phyloP scores from a whole-genome alignment of 768 basidiomycete genomes.

The Crepidotus variabilis region DNA sequence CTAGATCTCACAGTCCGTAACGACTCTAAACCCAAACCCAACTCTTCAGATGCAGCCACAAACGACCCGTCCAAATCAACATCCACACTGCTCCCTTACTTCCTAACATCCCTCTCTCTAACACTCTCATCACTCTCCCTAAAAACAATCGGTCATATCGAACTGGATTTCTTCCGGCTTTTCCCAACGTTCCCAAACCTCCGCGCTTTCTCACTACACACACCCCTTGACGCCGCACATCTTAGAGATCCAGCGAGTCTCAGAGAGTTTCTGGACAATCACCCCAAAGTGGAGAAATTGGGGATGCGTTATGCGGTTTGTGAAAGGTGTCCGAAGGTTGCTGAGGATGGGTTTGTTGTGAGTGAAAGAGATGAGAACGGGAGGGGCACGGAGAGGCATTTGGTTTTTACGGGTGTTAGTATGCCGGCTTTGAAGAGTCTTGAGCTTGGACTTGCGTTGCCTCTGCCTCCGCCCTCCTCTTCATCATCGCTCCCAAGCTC shows the following conservation, averaged over 20 bases:
- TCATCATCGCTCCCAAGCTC: not conserved
- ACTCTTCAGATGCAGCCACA: too few species aligned
- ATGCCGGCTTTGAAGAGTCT: conserved; percentile 14
- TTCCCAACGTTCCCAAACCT: too few species aligned
- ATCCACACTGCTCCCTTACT: too few species aligned
- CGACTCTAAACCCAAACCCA: conserved; percentile 18
- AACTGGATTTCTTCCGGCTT: too few species aligned
- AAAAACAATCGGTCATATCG: too few species aligned
- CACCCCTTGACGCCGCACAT: conserved; percentile 21
- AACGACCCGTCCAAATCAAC: conserved; percentile 14
- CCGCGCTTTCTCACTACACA: not conserved
- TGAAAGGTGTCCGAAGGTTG: conserved; percentile 9
- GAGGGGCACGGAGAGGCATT: conserved; percentile 8
- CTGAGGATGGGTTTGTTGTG: conserved; percentile 11
- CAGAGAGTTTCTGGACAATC: conserved; percentile 13
- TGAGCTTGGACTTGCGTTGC: conserved; percentile 15
- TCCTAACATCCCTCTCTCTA: too few species aligned
- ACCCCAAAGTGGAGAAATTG: conserved; percentile 12
- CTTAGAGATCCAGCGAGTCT: conserved; percentile 15
- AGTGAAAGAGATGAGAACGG: conserved; percentile 1
- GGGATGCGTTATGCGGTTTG: conserved; percentile 15
- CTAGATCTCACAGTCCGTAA: conserved; percentile 12
- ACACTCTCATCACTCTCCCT: too few species aligned
- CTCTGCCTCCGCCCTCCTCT: conserved; percentile 5
- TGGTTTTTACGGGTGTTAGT: conserved; percentile 10